phyloP scores from a whole-genome alignment of 768 basidiomycete genomes.

The Tephrocybe sp. region DNA sequence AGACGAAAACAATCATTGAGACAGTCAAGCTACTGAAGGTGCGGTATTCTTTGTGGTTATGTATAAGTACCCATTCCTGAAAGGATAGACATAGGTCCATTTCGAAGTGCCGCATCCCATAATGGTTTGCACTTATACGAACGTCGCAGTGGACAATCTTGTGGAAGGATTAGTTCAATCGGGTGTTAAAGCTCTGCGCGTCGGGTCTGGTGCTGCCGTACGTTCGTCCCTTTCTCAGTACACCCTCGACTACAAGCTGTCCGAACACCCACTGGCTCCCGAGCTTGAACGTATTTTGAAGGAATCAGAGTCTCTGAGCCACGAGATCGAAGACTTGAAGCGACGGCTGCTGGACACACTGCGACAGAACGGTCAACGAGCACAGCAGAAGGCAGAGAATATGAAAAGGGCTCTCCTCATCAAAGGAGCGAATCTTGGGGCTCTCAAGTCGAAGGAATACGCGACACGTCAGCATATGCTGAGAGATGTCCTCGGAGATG shows the following conservation, averaged over 20 bases:
- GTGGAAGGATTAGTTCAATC: slow-evolving; percentile 66
- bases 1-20: slow-evolving; percentile 91
- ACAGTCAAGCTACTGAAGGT: slow-evolving; percentile 79
- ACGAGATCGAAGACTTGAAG: slow-evolving; percentile 23
- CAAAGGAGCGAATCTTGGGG: slow-evolving; percentile 24
- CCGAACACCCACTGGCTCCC: slow-evolving; percentile 53
- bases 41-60: neutral
- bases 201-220: slow-evolving; percentile 65
- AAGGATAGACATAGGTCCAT: slow-evolving; percentile 45
- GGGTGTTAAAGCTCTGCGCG: slow-evolving; percentile 71
- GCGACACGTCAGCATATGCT: slow-evolving; percentile 62
- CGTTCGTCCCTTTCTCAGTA: slow-evolving; percentile 50
- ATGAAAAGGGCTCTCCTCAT: slow-evolving; percentile 30
- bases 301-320: slow-evolving; percentile 31
- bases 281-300: slow-evolving; percentile 40
- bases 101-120: slow-evolving; percentile 83
- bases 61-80: neutral
- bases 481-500: slow-evolving; percentile 54
- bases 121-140: slow-evolving; percentile 92
- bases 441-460: slow-evolving; percentile 43
- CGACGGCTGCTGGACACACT: slow-evolving; percentile 17
- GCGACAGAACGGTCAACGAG: slow-evolving; percentile 17
- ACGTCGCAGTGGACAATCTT: slow-evolving; percentile 89
- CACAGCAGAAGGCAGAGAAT: slow-evolving; percentile 24
- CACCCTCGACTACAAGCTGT: slow-evolving; percentile 64